Evolutionary conservation across 2,329 filamentous ascomycete genomes (phyloP).

Genomic region (Westerdykella ornata): DNA sequence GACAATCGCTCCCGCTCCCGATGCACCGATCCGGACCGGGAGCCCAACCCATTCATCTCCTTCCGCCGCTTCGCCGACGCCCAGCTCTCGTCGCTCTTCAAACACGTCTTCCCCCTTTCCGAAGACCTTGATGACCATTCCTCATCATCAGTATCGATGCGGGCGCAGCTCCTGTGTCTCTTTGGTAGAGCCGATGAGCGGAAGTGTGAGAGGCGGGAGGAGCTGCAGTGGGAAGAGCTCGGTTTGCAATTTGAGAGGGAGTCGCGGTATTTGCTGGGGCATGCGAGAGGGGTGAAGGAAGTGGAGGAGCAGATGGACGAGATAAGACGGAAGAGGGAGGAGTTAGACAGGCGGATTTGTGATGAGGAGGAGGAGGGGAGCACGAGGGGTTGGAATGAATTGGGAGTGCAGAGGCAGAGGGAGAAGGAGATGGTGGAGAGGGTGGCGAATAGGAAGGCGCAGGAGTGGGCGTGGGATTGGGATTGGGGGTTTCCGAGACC

Average conservation of each 20-base stretch:
- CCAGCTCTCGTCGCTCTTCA: conserved; percentile 50
- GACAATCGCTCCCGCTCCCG: conserved; percentile 8
- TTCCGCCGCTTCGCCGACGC: conserved; percentile 57
- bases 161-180: conserved; percentile 27
- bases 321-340: conserved; percentile 28
- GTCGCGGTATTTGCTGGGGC: not conserved
- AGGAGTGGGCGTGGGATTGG: conserved; percentile 33
- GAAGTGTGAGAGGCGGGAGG: conserved; percentile 21
- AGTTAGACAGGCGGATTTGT: conserved; percentile 22
- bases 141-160: conserved; percentile 26
- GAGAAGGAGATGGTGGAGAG: conserved; percentile 19
- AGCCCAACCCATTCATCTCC: conserved; percentile 51
- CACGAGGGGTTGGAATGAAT: conserved; percentile 18
- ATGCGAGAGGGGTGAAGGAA: conserved; percentile 11
- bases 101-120: conserved; percentile 43
- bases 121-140: conserved; percentile 14
- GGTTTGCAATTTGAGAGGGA: not conserved
- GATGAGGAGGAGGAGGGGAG: conserved; percentile 18
- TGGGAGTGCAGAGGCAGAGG: not conserved
- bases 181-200: conserved; percentile 26
- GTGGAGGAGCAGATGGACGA: conserved; percentile 20
- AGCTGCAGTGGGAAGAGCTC: conserved; percentile 11
- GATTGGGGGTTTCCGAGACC: conserved; percentile 28
- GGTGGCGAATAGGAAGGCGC: conserved; percentile 26
- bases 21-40: conserved; percentile 12